Base-by-base conservation (phyloP, 2,329 filamentous ascomycete genomes). In the Didymella lethalis region DNA sequence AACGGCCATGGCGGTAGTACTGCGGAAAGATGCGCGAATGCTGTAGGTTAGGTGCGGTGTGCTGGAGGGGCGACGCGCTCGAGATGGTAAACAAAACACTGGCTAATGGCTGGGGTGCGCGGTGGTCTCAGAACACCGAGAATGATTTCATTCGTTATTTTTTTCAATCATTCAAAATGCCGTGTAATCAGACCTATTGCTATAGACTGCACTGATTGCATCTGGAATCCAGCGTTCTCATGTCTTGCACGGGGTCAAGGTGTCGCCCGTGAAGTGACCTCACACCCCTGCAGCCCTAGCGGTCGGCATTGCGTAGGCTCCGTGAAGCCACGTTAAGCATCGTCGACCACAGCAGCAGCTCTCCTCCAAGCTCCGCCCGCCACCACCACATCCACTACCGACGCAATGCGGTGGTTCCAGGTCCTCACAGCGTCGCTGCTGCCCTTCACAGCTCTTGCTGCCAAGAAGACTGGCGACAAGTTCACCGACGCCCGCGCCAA, bases 401-500 rank as follows among this genome's bases (percentile, higher is more conserved):
- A 69, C 78, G 88, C 79, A 67, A 94, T 94, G 91, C 89, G 86
- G 80, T 80, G 75, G 71, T 60, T 90, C 57, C 82, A 85, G 67
- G 77, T 87, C 61, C 78, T 93, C 68, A 80, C 90, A 65, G 85
- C 88, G 41, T 80, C 86, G 58, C 80, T 89, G 73, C 81, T 91
- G 65, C 82, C 87, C 38, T 81, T 87, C 54, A 82, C 85, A 57
- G 83, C 83, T 56, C 75, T 89, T 40, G 87, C 85, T 47, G 85
- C 89, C 52, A 90, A 89, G 74, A 88, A 90, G 76, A 63, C 73
- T 16, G 79, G 74, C 62, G 86, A 91, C 75, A 87, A 86, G 71
- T 97, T 94, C 81, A 76, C 85, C 63, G 84, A 86, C 59, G 94
- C 88, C 80, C 87, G 90, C 74, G 75, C 85, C 64, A 88, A 93